phyloP scores from a whole-genome alignment of 148 eudicot species.

The Cornus suecica region DNA sequence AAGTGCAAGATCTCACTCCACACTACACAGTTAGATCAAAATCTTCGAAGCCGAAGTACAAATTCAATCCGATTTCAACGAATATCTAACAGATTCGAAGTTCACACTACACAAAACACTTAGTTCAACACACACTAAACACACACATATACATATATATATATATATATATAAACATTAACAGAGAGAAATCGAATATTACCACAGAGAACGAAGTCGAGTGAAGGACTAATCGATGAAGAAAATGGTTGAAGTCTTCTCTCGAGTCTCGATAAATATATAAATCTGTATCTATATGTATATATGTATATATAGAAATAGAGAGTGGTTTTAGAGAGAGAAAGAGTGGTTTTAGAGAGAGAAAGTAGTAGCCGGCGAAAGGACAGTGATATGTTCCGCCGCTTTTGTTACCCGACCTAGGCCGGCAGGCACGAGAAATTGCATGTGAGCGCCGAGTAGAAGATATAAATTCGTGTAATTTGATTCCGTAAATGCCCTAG shows the following conservation, averaged over 20 bases:
- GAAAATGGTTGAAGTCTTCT: conserved; percentile 8
- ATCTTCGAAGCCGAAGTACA: background rate
- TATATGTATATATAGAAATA: background rate
- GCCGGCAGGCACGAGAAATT: conserved; percentile 18
- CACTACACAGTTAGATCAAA: background rate
- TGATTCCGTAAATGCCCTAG: background rate
- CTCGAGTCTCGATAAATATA: background rate
- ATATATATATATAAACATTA: no score
- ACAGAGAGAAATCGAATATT: background rate
- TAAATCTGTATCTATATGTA: no score
- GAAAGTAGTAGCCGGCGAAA: conserved; percentile 12
- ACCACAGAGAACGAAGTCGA: conserved; percentile 3
- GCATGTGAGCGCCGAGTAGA: conserved; percentile 6
- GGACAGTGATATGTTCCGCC: conserved; percentile 12
- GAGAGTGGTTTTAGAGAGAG: no score
- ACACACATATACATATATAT: background rate
- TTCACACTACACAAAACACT: background rate
- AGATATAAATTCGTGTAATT: background rate
- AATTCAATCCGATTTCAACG: background rate
- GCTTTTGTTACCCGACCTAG: conserved; percentile 12
- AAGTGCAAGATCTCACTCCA: conserved; percentile 9
- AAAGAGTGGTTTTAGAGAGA: conserved; percentile 1
- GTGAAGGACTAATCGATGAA: background rate
- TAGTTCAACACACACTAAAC: background rate
- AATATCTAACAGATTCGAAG: background rate